These are phyloP conservation scores for Penicillium manginii DNA, from an alignment of 495 filamentous ascomycete genomes.

Conservation along the genomic window DNA sequence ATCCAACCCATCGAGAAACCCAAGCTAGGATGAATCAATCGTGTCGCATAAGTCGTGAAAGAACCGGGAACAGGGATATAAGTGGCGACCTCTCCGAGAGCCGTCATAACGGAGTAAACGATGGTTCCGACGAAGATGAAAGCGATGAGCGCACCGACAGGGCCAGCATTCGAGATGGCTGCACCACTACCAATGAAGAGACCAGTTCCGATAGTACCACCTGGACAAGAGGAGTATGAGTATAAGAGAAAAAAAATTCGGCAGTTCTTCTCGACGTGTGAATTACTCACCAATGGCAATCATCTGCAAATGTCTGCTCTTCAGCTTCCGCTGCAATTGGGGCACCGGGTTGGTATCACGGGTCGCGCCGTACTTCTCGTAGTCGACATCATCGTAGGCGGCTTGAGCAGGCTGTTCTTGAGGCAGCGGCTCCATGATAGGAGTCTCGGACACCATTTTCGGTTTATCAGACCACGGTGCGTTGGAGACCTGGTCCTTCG, in stretches of 20 bases:
- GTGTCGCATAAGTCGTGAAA: slow-evolving; percentile 73
- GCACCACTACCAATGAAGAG: slow-evolving; percentile 77
- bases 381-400: slow-evolving; percentile 41
- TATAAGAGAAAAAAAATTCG: slow-evolving; percentile 47
- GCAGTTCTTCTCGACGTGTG: slow-evolving; percentile 37
- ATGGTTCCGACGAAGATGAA: slow-evolving; percentile 66
- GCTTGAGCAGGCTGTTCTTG: slow-evolving; percentile 4
- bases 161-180: slow-evolving; percentile 67
- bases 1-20: slow-evolving; percentile 86
- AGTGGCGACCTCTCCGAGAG: slow-evolving; percentile 73
- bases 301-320: slow-evolving; percentile 73
- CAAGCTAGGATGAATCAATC: slow-evolving; percentile 72
- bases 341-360: slow-evolving; percentile 46
- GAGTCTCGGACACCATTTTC: slow-evolving; percentile 35
- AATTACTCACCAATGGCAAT: slow-evolving; percentile 66
- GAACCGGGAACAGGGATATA: slow-evolving; percentile 78
- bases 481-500: slow-evolving; percentile 22
- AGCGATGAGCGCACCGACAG: slow-evolving; percentile 70
- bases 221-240: slow-evolving; percentile 60
- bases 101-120: slow-evolving; percentile 62
- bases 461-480: slow-evolving; percentile 31
- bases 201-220: slow-evolving; percentile 80
- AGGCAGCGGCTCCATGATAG: slow-evolving; percentile 31
- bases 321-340: slow-evolving; percentile 62
- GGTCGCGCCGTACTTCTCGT: slow-evolving; percentile 47